Base-by-base conservation (phyloP, 306 rosid species). In the Rosa rugosa region DNA sequence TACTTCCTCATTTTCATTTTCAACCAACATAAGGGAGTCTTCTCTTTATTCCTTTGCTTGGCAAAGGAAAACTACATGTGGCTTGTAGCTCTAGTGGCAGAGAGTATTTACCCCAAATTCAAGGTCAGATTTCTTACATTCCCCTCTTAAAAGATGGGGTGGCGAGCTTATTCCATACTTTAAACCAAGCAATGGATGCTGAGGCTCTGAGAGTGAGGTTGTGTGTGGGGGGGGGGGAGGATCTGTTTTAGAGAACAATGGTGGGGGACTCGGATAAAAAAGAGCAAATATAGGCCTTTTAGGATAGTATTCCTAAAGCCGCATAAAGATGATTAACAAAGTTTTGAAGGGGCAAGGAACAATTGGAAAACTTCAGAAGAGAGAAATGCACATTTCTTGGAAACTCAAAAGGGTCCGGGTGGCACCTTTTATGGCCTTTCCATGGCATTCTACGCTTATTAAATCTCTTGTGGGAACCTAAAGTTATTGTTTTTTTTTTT, bases 141-240 rank as follows among this genome's bases (percentile, higher is more conserved):
- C 20, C 46, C 23, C 13, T 51, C 73, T 14, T 16, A 76, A 76
- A 77, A 60, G 80, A 84, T 82, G 82, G 16, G 12, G 81, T 18
- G 83, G 72, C 73, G 17, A 51, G 79, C 79, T 51, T 60, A 78
- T 64, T 78, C 51, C 17, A 27, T 74, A 76, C 86, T 75, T 74
- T 47, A 77, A 80, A 68, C 0, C 60, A 77, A 63, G 44, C 57
- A 77, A 73, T 82, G 69, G 82, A 80, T 23, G 73, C 18, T 79
- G 66, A n/a, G n/a, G n/a, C n/a, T n/a, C n/a, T n/a, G n/a, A 46
- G 27, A 51, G 60, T 54, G 75, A 81, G 73, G 72, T 7, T 78
- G 45, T 57, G 74, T n/a, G n/a, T n/a, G 80, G 60, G 82, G 82
- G 71, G 82, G n/a, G 68, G 87, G 84, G 75, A 36, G 90, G 85